Percentiles rank a stretch among this genome's conserved stretches.
Conservation (phyloP, 345 rosid genomes). For the Citrus sinensis region DNA sequence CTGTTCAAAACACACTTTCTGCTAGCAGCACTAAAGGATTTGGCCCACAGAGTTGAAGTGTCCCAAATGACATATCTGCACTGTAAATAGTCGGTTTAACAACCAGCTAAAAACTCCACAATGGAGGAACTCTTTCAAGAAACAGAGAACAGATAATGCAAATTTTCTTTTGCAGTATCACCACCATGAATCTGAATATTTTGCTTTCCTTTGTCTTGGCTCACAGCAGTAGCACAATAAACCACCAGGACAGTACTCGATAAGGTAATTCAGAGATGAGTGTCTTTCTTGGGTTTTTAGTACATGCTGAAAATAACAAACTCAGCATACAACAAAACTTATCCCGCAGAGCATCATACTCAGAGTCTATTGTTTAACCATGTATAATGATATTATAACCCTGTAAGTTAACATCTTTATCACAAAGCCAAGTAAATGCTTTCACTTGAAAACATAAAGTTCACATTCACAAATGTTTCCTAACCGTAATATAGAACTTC, state of each 20-base stretch:
- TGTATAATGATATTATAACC: not conserved
- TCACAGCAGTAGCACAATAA: not conserved
- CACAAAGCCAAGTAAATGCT: not conserved
- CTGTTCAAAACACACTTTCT: conserved; percentile 4
- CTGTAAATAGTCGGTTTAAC: not conserved
- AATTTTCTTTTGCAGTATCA: not conserved
- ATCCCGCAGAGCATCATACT: not conserved
- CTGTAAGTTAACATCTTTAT: not conserved
- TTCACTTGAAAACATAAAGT: not conserved
- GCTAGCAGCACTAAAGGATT: not conserved
- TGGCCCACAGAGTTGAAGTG: not conserved
- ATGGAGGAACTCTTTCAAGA: not conserved
- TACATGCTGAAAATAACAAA: not conserved
- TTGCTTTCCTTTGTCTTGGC: not conserved
- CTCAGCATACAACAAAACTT: not conserved
- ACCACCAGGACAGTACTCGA: not conserved
- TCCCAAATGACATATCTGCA: not conserved
- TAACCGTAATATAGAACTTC: not conserved
- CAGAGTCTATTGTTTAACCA: not conserved
- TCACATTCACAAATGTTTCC: not conserved
- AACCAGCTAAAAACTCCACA: not conserved
- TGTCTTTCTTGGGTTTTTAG: not conserved
- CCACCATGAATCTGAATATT: not conserved
- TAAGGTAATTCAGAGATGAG: not conserved
- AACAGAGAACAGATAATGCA: not conserved